A percentile compares a stretch with the other conserved stretches of the same genome.
These are phyloP conservation scores for Saussurea involucrata DNA, from an alignment of 129 eudicot species.

Conservation along the genomic window DNA sequence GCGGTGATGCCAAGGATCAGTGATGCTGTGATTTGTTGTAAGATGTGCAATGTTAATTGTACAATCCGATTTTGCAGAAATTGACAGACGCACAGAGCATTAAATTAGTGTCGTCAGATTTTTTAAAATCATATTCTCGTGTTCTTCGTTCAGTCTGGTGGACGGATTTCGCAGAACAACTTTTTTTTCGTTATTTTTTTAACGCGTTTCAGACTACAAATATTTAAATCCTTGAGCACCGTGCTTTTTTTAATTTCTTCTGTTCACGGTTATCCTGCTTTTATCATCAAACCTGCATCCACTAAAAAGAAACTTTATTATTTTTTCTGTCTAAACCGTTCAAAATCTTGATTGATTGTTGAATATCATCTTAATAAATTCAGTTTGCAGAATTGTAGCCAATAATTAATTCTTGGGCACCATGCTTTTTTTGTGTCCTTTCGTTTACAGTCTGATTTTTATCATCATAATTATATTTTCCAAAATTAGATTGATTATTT, in stretches of 20 bases:
- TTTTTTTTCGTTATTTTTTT: background rate
- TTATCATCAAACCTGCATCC: background rate
- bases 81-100: background rate
- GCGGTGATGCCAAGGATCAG: background rate
- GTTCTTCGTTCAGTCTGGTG: background rate
- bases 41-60: constrained; percentile 1
- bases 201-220: background rate
- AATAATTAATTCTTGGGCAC: background rate
- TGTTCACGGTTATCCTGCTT: constrained; percentile 16
- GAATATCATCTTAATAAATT: background rate
- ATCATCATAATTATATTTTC: background rate
- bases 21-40: background rate
- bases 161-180: background rate
- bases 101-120: background rate
- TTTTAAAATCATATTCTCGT: background rate
- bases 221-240: background rate
- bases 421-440: background rate
- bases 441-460: background rate
- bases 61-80: constrained; percentile 16
- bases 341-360: background rate
- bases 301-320: background rate
- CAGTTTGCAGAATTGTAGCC: background rate
- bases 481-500: background rate
- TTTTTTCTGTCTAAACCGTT: background rate
- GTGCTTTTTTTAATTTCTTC: background rate